Base-by-base conservation (phyloP, 164 flowering plant genomes). In the Echeveria elegans region DNA sequence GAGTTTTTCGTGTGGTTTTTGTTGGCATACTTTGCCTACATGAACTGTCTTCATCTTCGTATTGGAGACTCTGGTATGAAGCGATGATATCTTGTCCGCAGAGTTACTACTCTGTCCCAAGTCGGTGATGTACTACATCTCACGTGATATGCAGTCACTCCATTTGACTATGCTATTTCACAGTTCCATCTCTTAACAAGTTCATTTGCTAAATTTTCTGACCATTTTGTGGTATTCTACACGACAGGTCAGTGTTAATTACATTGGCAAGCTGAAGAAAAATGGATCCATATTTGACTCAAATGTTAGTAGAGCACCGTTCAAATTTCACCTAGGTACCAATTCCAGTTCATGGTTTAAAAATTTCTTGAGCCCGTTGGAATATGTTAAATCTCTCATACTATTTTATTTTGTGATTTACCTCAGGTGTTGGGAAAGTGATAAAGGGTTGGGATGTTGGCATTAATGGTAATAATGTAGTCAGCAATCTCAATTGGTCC, bases 371-470 rank as follows among this genome's bases (percentile, higher is more conserved):
- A 34, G 15, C 26, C n/a, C 1, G 23, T 16, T 45, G 34, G 18
- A 36, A 53, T 18, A 7, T 28, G 7, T 38, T 23, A 8, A 24
- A 34, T 26, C 24, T 11, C 64, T 19, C 29, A 2, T 36, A 18
- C 70, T 28, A 21, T 19, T 32, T 32, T 30, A 9, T 66, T 63
- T 58, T 63, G 37, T 40, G 67, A 56, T n/a, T 69, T 34, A 68
- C 73, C 41, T 37, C 84, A 93, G 98, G 98, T 72, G 74, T 88
- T 7, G 94, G 89, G 26, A 73, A 86, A 74, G 98, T 93, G 61
- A 91, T 88, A 26, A 80, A 79, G 74, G 96, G 96, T 37, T 89
- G 99, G 96, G 99, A 91, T 77, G 88, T 88, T 65, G 98, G 97
- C 0, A 86, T 94, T 47, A 80, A 81, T 59, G 97, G 97, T 91